These are phyloP conservation scores for Alternaria sp. DNA, from an alignment of 2,329 filamentous ascomycete species.

Conservation along the genomic window DNA sequence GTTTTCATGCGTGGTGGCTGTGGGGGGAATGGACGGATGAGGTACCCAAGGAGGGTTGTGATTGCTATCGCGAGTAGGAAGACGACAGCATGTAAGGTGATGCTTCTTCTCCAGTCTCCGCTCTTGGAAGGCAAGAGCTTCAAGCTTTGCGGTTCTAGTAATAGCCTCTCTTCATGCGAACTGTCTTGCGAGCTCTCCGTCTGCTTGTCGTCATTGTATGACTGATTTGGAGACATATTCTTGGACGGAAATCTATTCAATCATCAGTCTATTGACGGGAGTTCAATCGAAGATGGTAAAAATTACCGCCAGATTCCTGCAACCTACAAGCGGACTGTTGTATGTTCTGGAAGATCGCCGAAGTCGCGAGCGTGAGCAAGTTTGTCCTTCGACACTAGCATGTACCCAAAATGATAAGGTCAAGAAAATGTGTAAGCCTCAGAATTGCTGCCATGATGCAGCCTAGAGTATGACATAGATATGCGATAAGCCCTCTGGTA, in stretches of 20 bases:
- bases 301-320: not conserved
- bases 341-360: not conserved
- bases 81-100: not conserved
- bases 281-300: not conserved
- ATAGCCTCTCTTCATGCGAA: not conserved
- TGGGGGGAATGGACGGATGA: not conserved
- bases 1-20: conserved; percentile 2
- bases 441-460: not conserved
- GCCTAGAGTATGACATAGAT: not conserved
- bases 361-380: not conserved
- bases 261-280: not conserved
- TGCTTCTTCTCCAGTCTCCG: not conserved
- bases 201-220: not conserved
- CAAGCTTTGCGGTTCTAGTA: not conserved
- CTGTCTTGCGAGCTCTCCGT: not conserved
- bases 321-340: not conserved
- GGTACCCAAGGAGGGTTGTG: conserved; percentile 1
- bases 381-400: not conserved
- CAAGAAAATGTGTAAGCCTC: not conserved
- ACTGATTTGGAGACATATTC: not conserved
- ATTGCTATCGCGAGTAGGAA: conserved; percentile 1
- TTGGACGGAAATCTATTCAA: not conserved
- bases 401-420: not conserved
- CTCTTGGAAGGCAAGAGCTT: not conserved
- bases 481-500: not conserved